phyloP scores from a whole-genome alignment of 176 grass and related monocot species.

The Cenchrus purpureus region DNA sequence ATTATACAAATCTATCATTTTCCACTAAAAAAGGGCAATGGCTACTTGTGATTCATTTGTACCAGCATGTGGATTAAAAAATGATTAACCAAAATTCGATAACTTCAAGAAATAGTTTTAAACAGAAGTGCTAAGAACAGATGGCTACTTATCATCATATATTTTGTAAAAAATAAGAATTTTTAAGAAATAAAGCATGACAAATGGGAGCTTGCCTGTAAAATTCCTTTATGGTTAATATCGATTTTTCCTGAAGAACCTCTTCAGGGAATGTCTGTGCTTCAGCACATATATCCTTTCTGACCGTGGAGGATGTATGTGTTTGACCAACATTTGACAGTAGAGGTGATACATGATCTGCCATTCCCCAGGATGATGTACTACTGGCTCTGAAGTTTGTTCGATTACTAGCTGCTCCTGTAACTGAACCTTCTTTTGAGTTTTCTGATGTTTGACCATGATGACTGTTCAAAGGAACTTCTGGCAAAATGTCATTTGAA shows the following conservation, averaged over 20 bases:
- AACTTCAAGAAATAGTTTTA: not conserved
- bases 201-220: conserved; percentile 56
- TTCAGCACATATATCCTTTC: conserved; percentile 26
- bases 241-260: conserved; percentile 83
- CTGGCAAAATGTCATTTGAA: conserved; percentile 41
- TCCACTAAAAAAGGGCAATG: not conserved
- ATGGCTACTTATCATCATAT: not conserved
- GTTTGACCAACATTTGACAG: conserved; percentile 16
- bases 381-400: conserved; percentile 17
- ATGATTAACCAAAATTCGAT: conserved; percentile 14
- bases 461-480: conserved; percentile 42
- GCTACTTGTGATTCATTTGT: not conserved
- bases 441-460: conserved; percentile 38
- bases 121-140: not conserved
- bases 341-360: conserved; percentile 17
- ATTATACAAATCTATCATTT: not conserved
- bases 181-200: conserved; percentile 25
- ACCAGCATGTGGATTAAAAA: not conserved
- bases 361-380: conserved; percentile 38
- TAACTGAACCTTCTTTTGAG: conserved; percentile 30
- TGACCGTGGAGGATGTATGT: conserved; percentile 34
- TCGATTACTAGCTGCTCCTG: conserved; percentile 14
- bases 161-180: conserved; percentile 3
- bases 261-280: conserved; percentile 45
- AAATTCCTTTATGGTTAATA: conserved; percentile 83